A percentile compares a stretch with the other conserved stretches of the same genome.
phyloP scores from a whole-genome alignment of 345 rosid genomes.

The Triadica sebifera region DNA sequence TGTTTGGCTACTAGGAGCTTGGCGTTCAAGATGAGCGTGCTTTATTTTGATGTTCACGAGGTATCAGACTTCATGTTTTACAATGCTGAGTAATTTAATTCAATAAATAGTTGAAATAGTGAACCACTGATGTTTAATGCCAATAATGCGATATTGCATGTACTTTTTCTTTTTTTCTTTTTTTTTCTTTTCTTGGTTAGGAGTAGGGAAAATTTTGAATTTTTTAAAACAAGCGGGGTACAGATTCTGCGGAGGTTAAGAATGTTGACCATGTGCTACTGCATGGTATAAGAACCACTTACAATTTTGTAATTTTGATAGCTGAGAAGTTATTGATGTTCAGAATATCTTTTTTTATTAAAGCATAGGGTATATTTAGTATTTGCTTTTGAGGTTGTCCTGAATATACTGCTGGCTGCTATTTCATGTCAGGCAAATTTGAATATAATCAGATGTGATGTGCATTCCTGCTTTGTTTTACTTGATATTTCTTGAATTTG shows the following conservation, averaged over 20 bases:
- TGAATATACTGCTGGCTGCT: not conserved
- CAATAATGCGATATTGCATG: not conserved
- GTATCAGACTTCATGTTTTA: slow-evolving; percentile 31
- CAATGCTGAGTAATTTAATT: slow-evolving; percentile 6
- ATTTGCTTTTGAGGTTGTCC: not conserved
- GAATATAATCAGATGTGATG: not conserved
- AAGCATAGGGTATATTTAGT: not conserved
- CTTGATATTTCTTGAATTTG: not conserved
- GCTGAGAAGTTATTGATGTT: not conserved
- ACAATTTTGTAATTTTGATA: not conserved
- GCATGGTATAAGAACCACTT: not conserved
- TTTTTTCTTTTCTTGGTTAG: not conserved
- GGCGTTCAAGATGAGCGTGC: slow-evolving; percentile 96
- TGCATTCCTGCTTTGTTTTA: not conserved
- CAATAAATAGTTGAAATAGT: not conserved
- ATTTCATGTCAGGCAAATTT: not conserved
- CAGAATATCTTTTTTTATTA: not conserved
- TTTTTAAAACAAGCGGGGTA: not conserved
- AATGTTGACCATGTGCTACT: not conserved
- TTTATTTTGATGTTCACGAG: slow-evolving; percentile 83
- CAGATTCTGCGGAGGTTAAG: not conserved
- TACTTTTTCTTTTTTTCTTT: not conserved
- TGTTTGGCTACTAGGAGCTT: slow-evolving; percentile 80
- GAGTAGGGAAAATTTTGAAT: not conserved
- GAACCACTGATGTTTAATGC: not conserved